Evolutionary conservation across 2,329 filamentous ascomycete species (phyloP), one percentile per base, ranked within the genome.

Genomic region (Diplodia scrobiculata): DNA sequence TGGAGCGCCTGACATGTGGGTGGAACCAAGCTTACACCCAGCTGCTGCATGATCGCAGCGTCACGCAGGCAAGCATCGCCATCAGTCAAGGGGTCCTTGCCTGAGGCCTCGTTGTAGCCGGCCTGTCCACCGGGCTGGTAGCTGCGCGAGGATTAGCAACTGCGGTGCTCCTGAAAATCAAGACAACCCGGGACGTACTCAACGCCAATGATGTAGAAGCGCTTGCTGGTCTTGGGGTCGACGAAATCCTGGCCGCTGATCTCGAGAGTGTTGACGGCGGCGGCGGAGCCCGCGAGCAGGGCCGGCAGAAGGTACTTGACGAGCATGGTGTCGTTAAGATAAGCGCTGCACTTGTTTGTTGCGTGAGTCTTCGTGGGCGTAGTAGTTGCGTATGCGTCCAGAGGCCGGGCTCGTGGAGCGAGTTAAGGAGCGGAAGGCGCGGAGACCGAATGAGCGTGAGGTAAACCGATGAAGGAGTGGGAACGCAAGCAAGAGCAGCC

Each of bases 41-140:
- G 77, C 67, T 80, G 77, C 77, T 89, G 87, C 80, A 89, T 85
- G 53, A 89, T 78, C 25, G 84, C 84, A 19, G 86, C 86, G 79
- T 89, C 86, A 63, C 87, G 83, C 69, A 88, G 74, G 73, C 87
- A 89, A 27, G 81, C 77, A 13, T 81, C 80, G n/a, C 77, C 79
- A 71, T 88, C 80, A 72, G 81, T 86, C 67, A 89, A 77, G 36
- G 86, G 83, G 72, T 89, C 87, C 47, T 76, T 67, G 47, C 78
- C 77, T 34, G 76, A 74, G 17, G 78, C 75, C 11, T 81, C 80
- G 68, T 82, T 81, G 77, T 87, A 87, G 66, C 81, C 85, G 63
- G 80, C 82, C 66, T 85, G 82, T 68, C 86, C 86, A 71, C 86
- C 86, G 25, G 86, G 86, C 73, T 89, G 86, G 75, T 87, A 87